Percentiles rank a stretch among this genome's conserved stretches.
phyloP scores from a whole-genome alignment of 1,284 basidiomycete genomes.

The Baeospora myosura region DNA sequence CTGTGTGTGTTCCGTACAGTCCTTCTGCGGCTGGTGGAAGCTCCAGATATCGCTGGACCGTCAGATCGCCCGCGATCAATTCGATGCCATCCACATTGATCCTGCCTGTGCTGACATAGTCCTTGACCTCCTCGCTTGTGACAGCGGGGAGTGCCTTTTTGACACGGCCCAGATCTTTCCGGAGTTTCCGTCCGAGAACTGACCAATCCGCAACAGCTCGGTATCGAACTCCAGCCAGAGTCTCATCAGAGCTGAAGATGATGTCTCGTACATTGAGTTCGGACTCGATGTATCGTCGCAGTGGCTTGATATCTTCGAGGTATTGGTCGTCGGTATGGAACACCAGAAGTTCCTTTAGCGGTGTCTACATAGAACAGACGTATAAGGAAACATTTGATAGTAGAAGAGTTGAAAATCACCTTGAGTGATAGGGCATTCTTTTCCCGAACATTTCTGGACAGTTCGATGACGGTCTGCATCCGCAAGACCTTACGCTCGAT shows the following conservation, averaged over 20 bases:
- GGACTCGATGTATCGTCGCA: constrained; percentile 87
- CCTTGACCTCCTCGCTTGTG: constrained; percentile 79
- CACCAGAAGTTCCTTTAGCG: constrained; percentile 87
- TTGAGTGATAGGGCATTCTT: constrained; percentile 86
- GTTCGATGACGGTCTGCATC: constrained; percentile 92
- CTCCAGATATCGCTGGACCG: constrained; percentile 89
- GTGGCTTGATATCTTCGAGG: constrained; percentile 78
- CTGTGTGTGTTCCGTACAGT: constrained; percentile 81
- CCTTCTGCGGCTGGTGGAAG: constrained; percentile 51
- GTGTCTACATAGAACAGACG: constrained; percentile 49
- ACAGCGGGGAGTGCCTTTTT: constrained; percentile 82
- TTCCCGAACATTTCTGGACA: constrained; percentile 88
- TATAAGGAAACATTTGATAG: not conserved
- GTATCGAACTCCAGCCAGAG: constrained; percentile 83
- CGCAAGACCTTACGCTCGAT: constrained; percentile 94
- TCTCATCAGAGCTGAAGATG: constrained; percentile 85
- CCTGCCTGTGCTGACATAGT: constrained; percentile 70
- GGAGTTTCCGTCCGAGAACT: constrained; percentile 89
- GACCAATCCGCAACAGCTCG: constrained; percentile 92
- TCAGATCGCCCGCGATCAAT: constrained; percentile 84
- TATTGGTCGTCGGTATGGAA: constrained; percentile 89
- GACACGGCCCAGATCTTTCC: constrained; percentile 89
- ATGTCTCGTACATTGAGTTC: constrained; percentile 95
- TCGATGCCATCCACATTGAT: constrained; percentile 87
- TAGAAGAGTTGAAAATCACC: constrained; percentile 31